Evolutionary conservation across 345 rosid genomes (phyloP).

Genomic region (Pelargonium nanum): DNA sequence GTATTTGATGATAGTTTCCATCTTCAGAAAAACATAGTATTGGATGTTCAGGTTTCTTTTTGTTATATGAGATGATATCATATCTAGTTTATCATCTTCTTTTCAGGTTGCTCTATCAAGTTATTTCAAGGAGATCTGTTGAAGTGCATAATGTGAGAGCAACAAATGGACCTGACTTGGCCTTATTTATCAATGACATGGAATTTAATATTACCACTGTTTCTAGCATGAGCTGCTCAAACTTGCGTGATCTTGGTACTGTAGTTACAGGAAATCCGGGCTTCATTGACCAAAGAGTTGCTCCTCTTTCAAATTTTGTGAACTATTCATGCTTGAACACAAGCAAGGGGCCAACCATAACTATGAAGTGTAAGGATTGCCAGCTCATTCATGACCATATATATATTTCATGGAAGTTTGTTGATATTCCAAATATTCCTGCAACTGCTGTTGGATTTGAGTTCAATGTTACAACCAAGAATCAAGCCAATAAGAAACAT

Average conservation of each 20-base stretch:
- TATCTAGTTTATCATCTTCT: constrained; percentile 36
- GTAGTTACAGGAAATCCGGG: constrained; percentile 63
- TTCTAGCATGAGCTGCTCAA: constrained; percentile 84
- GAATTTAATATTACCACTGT: constrained; percentile 75
- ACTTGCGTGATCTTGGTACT: constrained; percentile 52
- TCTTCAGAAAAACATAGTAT: neutral
- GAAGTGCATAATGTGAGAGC: constrained; percentile 90
- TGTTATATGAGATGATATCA: constrained; percentile 2
- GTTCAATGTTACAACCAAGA: constrained; percentile 61
- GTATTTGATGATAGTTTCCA: constrained; percentile 20
- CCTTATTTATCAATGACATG: constrained; percentile 57
- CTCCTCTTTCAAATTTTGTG: constrained; percentile 36
- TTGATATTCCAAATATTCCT: constrained; percentile 71
- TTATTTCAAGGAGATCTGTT: constrained; percentile 66
- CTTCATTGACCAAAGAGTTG: constrained; percentile 36
- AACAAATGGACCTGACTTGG: constrained; percentile 61
- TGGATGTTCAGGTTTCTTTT: neutral
- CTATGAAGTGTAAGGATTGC: constrained; percentile 58
- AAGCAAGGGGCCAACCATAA: constrained; percentile 65
- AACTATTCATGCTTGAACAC: constrained; percentile 63
- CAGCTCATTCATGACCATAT: constrained; percentile 38
- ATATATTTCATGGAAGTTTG: constrained; percentile 80
- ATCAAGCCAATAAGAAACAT: constrained; percentile 38
- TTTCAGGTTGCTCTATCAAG: constrained; percentile 90
- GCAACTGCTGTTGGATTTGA: constrained; percentile 83